phyloP scores from a whole-genome alignment of 352 stramenopile genomes.

The Phytophthora tentaculata region DNA sequence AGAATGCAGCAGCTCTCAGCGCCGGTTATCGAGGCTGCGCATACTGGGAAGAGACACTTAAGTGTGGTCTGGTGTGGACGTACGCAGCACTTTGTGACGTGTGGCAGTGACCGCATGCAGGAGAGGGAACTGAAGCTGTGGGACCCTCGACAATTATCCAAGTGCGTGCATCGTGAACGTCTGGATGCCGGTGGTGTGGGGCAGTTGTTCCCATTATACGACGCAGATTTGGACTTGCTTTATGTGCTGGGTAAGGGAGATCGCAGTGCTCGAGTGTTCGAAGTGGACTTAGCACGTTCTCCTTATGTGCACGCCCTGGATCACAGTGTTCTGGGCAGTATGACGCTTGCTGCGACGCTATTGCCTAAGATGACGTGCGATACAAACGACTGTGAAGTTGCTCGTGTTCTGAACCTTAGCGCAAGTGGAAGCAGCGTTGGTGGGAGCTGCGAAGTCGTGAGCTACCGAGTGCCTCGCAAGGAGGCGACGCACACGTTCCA shows the following conservation, averaged over 20 bases:
- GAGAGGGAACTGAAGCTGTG: slow-evolving; percentile 83
- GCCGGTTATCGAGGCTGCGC: slow-evolving; percentile 37
- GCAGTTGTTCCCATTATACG: slow-evolving; percentile 71
- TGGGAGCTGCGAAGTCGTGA: slow-evolving; percentile 66
- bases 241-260: slow-evolving; percentile 81
- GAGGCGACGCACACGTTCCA: slow-evolving; percentile 71
- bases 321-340: slow-evolving; percentile 54
- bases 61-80: slow-evolving; percentile 69
- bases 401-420: slow-evolving; percentile 67
- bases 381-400: slow-evolving; percentile 66
- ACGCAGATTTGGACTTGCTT: slow-evolving; percentile 69
- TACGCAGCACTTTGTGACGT: slow-evolving; percentile 60
- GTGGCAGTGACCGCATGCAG: slow-evolving; percentile 67
- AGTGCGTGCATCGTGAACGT: slow-evolving; percentile 64
- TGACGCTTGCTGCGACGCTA: slow-evolving; percentile 62
- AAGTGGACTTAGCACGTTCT: slow-evolving; percentile 54
- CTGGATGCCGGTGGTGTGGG: slow-evolving; percentile 70
- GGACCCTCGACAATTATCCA: slow-evolving; percentile 62
- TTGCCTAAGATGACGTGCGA: slow-evolving; percentile 63
- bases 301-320: slow-evolving; percentile 54
- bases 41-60: slow-evolving; percentile 54
- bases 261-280: slow-evolving; percentile 61
- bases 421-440: slow-evolving; percentile 33
- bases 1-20: slow-evolving; percentile 27
- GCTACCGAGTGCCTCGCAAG: slow-evolving; percentile 71